Conservation (phyloP, 768 basidiomycete genomes). For the Boletus reticuloceps region DNA sequence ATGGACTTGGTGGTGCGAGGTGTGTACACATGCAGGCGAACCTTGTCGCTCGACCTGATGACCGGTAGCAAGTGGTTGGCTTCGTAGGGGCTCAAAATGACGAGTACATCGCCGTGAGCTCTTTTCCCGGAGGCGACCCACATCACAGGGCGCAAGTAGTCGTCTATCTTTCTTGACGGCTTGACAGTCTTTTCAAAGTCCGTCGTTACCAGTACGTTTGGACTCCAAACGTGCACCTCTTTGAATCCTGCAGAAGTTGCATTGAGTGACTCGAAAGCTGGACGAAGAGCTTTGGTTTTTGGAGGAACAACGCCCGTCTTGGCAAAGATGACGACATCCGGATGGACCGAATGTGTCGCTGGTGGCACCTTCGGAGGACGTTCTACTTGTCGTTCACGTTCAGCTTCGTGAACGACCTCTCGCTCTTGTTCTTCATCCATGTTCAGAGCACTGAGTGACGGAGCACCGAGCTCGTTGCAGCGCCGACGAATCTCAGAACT, state of each 20-base stretch:
- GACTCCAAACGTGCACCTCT: constrained; percentile 24
- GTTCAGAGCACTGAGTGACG: background rate
- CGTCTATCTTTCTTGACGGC: background rate
- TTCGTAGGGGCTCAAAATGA: constrained; percentile 25
- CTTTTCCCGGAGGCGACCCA: background rate
- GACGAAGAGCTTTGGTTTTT: constrained; percentile 21
- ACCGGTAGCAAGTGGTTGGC: constrained; percentile 36
- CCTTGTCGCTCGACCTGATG: constrained; percentile 28
- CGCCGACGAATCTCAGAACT: background rate
- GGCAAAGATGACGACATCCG: constrained; percentile 27
- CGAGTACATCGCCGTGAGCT: constrained; percentile 14
- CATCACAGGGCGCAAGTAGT: constrained; percentile 7
- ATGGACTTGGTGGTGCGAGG: constrained; percentile 35
- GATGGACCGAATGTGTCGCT: constrained; percentile 21
- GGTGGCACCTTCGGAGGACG: constrained; percentile 31
- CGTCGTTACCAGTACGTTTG: constrained; percentile 5
- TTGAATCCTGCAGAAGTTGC: background rate
- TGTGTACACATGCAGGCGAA: constrained; percentile 40
- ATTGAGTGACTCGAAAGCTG: constrained; percentile 11
- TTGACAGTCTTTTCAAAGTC: constrained; percentile 16
- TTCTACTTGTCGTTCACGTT: constrained; percentile 39
- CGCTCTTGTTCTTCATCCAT: constrained; percentile 40
- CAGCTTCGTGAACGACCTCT: constrained; percentile 45
- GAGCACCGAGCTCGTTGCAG: constrained; percentile 8
- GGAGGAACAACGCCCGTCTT: constrained; percentile 25